Evolutionary conservation across 192 early-diverging fungal species (phyloP).

Genomic region (Spizellomyces punctatus): DNA sequence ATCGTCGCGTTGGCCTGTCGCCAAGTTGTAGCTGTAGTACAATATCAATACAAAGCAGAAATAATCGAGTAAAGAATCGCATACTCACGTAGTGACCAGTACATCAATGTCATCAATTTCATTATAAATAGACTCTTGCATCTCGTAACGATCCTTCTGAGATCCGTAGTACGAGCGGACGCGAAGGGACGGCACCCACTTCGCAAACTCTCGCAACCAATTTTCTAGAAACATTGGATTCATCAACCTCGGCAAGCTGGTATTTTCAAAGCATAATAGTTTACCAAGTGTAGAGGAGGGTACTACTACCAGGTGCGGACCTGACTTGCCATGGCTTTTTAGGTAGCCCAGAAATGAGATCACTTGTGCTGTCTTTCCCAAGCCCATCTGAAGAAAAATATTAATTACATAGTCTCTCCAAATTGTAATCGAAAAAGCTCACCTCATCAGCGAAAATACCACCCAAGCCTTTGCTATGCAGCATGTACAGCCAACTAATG

Average conservation of each 20-base stretch:
- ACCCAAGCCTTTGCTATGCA: constrained; percentile 72
- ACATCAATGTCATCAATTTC: constrained; percentile 54
- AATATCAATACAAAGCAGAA: neutral
- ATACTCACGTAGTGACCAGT: constrained; percentile 72
- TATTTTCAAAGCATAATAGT: no score
- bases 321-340: constrained; percentile 48
- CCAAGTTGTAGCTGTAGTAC: constrained; percentile 60
- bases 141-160: constrained; percentile 43
- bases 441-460: constrained; percentile 69
- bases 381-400: constrained; percentile 80
- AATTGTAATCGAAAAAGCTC: constrained; percentile 19
- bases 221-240: constrained; percentile 55
- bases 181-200: constrained; percentile 46
- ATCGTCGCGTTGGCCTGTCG: constrained; percentile 70
- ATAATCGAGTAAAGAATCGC: constrained; percentile 6
- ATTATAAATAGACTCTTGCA: constrained; percentile 58
- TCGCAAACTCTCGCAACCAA: constrained; percentile 84
- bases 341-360: constrained; percentile 76
- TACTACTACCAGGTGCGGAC: constrained; percentile 80
- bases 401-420: neutral
- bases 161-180: constrained; percentile 49
- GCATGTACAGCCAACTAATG: constrained; percentile 78
- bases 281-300: constrained; percentile 76
- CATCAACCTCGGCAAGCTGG: neutral
- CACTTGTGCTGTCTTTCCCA: constrained; percentile 92